phyloP scores from a whole-genome alignment of 139 green algal genomes.

The Edaphochlamys debaryana region DNA sequence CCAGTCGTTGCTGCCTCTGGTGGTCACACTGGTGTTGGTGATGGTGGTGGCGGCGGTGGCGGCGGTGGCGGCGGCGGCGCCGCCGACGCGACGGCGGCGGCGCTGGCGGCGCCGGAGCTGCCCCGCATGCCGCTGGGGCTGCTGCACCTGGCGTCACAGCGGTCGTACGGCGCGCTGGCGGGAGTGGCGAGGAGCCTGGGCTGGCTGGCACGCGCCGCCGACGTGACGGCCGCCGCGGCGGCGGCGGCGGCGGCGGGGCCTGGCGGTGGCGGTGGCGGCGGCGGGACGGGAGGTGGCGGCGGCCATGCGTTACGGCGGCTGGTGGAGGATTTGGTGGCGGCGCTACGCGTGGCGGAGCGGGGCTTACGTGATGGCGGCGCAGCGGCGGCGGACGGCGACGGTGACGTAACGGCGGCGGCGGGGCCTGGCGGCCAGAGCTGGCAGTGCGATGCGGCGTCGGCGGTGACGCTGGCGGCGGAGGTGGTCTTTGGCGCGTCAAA shows the following conservation, averaged over 20 bases:
- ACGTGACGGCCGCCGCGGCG: no score
- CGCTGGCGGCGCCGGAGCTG: conserved; percentile 48
- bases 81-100: background rate
- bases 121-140: conserved; percentile 76
- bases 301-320: conserved; percentile 51
- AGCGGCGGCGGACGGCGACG: background rate
- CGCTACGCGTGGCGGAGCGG: background rate
- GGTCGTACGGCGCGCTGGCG: conserved; percentile 70
- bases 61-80: background rate
- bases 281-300: background rate
- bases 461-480: conserved; percentile 63
- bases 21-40: background rate
- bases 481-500: conserved; percentile 72
- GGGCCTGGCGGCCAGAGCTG: conserved; percentile 32
- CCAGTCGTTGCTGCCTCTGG: background rate
- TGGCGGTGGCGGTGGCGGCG: background rate
- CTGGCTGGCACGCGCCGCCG: conserved; percentile 38
- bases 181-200: conserved; percentile 55
- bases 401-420: background rate
- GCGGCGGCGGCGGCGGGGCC: background rate
- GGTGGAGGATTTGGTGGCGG: conserved; percentile 43
- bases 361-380: background rate
- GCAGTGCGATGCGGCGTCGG: conserved; percentile 47
- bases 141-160: conserved; percentile 51
- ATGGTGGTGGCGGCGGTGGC: no score